Conservation (phyloP, 192 early-diverging fungal species). For the Gryganskiella cystojenkinii region DNA sequence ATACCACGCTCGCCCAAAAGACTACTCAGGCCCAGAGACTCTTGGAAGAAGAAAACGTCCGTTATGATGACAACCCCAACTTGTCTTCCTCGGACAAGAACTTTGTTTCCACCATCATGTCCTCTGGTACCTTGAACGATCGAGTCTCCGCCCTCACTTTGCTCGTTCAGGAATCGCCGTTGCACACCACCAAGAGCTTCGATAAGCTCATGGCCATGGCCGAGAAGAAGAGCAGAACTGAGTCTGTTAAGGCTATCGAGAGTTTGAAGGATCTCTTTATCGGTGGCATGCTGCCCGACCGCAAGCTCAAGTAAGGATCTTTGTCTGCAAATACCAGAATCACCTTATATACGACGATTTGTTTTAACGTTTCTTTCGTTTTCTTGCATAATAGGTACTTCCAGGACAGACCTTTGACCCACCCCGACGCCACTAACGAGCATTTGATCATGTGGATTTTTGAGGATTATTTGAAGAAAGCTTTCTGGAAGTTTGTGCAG, state of each 20-base stretch:
- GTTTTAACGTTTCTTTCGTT: not conserved
- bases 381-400: slow-evolving; percentile 71
- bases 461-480: slow-evolving; percentile 93
- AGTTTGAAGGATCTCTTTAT: slow-evolving; percentile 92
- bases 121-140: slow-evolving; percentile 94
- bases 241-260: slow-evolving; percentile 85
- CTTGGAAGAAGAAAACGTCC: slow-evolving; percentile 71
- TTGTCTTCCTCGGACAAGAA: slow-evolving; percentile 83
- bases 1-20: slow-evolving; percentile 48
- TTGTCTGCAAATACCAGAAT: not conserved
- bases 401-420: slow-evolving; percentile 84
- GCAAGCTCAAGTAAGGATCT: slow-evolving; percentile 76
- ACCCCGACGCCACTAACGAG: slow-evolving; percentile 64
- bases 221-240: slow-evolving; percentile 90
- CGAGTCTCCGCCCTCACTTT: slow-evolving; percentile 93
- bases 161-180: slow-evolving; percentile 90
- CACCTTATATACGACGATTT: not conserved
- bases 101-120: slow-evolving; percentile 89
- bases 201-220: slow-evolving; percentile 86
- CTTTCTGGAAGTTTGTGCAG: slow-evolving; percentile 92
- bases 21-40: slow-evolving; percentile 67
- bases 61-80: slow-evolving; percentile 62
- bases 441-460: slow-evolving; percentile 94
- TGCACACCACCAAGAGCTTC: slow-evolving; percentile 81
- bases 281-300: slow-evolving; percentile 82